A percentile compares a stretch with the other conserved stretches of the same genome.
phyloP scores from a whole-genome alignment of 2,329 filamentous ascomycete species.

The Trichoderma semiorbis region DNA sequence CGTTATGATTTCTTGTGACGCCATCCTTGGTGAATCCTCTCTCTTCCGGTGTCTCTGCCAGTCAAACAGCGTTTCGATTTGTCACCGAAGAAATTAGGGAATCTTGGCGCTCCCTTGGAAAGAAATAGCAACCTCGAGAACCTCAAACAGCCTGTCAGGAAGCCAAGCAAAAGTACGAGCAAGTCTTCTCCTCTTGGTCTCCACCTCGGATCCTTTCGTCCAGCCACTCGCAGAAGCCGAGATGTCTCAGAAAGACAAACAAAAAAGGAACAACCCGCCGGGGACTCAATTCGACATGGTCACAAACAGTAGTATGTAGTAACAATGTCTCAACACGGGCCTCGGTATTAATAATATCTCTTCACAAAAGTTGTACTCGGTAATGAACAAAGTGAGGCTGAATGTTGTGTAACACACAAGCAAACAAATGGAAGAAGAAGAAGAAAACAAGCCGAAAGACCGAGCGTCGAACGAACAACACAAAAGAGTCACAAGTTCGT shows the following conservation, averaged over 20 bases:
- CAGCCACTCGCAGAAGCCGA: not conserved
- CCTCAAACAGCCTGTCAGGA: not conserved
- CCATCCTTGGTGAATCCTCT: not conserved
- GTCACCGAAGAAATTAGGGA: not conserved
- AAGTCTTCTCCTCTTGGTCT: not conserved
- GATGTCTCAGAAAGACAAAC: not conserved
- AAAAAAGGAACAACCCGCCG: not conserved
- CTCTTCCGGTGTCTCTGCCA: not conserved
- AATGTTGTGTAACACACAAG: not conserved
- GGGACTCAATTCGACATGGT: not conserved
- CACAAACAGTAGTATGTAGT: not conserved
- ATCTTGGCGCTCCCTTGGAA: not conserved
- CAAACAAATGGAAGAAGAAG: not conserved
- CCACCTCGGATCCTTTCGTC: not conserved
- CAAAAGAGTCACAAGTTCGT: not conserved
- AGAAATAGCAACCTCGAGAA: not conserved
- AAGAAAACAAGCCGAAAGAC: not conserved
- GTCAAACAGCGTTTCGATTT: not conserved
- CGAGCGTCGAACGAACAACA: not conserved
- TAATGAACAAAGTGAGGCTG: not conserved
- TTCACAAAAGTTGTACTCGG: not conserved
- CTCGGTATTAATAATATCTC: not conserved
- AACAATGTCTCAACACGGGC: not conserved
- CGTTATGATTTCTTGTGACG: not conserved
- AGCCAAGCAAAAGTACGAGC: not conserved